phyloP scores from a whole-genome alignment of 2,329 filamentous ascomycete species.

The Epicoccum sorghinum region DNA sequence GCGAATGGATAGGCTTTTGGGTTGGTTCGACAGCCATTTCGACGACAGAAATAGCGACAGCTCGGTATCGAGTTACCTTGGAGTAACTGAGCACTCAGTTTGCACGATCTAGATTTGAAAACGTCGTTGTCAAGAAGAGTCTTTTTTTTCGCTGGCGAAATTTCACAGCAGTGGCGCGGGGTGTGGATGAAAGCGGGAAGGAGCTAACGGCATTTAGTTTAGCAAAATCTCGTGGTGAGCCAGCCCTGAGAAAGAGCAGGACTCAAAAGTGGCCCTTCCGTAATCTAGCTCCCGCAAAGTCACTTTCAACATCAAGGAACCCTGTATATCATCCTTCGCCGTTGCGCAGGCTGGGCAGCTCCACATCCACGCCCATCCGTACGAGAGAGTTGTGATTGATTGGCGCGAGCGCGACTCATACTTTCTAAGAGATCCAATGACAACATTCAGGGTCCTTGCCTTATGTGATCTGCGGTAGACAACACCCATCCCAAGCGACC shows the following conservation, averaged over 20 bases:
- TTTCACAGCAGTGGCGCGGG: conserved; percentile 29
- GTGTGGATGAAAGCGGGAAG: conserved; percentile 7
- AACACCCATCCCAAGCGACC: too few relatives aligned
- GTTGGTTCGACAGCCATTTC: conserved; percentile 33
- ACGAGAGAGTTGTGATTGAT: too few relatives aligned
- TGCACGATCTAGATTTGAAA: neutral
- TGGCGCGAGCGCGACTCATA: too few relatives aligned
- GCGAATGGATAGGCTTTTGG: conserved; percentile 75
- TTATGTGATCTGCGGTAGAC: too few relatives aligned
- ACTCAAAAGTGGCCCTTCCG: conserved; percentile 3
- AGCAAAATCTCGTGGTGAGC: neutral
- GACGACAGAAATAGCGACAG: conserved; percentile 15
- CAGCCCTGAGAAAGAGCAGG: neutral
- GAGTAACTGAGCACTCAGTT: neutral
- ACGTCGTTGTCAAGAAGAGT: conserved; percentile 1
- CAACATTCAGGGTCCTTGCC: too few relatives aligned
- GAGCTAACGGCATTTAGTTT: conserved; percentile 10
- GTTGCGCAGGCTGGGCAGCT: neutral
- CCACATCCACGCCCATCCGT: neutral
- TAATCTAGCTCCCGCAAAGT: conserved; percentile 11
- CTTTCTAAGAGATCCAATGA: too few relatives aligned
- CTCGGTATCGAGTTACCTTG: conserved; percentile 9
- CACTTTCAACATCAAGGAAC: conserved; percentile 14
- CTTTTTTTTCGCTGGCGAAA: conserved; percentile 10
- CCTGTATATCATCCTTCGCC: neutral